Base-by-base conservation (phyloP, 805 yeast genomes). In the Teunomyces atbi region DNA sequence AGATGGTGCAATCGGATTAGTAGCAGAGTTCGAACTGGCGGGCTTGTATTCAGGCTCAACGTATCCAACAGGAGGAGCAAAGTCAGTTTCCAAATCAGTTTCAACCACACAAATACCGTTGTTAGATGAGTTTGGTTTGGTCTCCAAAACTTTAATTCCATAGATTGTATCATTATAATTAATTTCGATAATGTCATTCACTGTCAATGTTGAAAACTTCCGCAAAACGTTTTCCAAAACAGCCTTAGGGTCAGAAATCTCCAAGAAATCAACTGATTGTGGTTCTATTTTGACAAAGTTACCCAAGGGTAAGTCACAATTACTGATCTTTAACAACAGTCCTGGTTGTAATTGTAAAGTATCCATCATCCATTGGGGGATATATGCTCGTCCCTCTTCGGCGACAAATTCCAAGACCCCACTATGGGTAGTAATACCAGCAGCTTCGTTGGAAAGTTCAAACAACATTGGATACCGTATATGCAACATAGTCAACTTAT, bases 31-130 rank as follows among this genome's bases (percentile, higher is more conserved):
- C n/a, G 64, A 59, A 11, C 61, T 60, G 37, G 68, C 65, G 15
- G 81, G 80, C 46, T 68, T 73, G 52, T 72, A 57, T 47, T 87
- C 90, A 1, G 97, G 97, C 61, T 92, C 98, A 15, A 88, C 96
- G 62, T 94, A 94, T 0, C 99, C 99, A 4, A 92, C 96, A 0
- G 99, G 99, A 2, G 99, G 96, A 1, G 97, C 98, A 71, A 94
- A 94, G 61, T 94, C 99, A 0, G 97, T 96, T 48, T 89, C 96
- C 50, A 94, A 74, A 69, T 94, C 99, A 0, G 99, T 94, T 62
- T 94, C 99, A 21, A 94, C 89, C 4, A 94, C 97, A 73, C 97
- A 92, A 11, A 92, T 84, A 48, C 96, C 87, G 28, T 78, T 69
- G 6, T 72, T 68, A 5, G 64, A 56, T 1, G 81, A 74, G 44